These are phyloP conservation scores for Suillus bovinus DNA, from an alignment of 768 basidiomycete species.

Conservation along the genomic window DNA sequence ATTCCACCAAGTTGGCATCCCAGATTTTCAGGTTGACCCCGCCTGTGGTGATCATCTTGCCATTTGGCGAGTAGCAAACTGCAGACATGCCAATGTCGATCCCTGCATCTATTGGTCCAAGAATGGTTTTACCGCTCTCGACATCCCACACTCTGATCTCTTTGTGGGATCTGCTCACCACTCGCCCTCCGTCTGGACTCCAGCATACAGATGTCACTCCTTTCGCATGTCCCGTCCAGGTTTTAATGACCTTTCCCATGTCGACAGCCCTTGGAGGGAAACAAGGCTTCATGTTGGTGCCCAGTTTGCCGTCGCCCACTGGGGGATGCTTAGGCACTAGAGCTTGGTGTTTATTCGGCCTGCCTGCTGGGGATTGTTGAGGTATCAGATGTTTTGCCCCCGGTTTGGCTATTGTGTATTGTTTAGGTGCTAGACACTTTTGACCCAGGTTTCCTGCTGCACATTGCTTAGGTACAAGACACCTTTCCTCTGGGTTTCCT, in stretches of 20 bases:
- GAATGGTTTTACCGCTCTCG: too few species aligned
- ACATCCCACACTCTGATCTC: too few species aligned
- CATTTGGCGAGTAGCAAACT: too few species aligned
- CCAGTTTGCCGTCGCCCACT: conserved; percentile 11
- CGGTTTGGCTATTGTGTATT: background rate
- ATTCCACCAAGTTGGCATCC: background rate
- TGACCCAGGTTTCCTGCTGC: background rate
- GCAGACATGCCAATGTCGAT: too few species aligned
- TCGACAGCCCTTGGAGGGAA: too few species aligned
- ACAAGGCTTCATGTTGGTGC: conserved; percentile 1
- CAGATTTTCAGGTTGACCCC: background rate
- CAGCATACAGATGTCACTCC: too few species aligned
- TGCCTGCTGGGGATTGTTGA: background rate
- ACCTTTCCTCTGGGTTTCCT: background rate
- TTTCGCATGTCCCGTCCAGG: too few species aligned
- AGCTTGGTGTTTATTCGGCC: background rate
- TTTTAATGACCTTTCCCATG: too few species aligned
- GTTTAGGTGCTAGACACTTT: background rate
- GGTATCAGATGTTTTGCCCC: background rate
- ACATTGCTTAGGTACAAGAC: background rate
- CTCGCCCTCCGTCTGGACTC: too few species aligned
- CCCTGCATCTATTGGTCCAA: too few species aligned
- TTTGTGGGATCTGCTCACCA: too few species aligned
- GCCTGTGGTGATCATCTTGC: too few species aligned
- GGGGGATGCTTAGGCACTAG: background rate